phyloP scores from a whole-genome alignment of 371 early-diverging fungal genomes.

The Chytridiales sp. region DNA sequence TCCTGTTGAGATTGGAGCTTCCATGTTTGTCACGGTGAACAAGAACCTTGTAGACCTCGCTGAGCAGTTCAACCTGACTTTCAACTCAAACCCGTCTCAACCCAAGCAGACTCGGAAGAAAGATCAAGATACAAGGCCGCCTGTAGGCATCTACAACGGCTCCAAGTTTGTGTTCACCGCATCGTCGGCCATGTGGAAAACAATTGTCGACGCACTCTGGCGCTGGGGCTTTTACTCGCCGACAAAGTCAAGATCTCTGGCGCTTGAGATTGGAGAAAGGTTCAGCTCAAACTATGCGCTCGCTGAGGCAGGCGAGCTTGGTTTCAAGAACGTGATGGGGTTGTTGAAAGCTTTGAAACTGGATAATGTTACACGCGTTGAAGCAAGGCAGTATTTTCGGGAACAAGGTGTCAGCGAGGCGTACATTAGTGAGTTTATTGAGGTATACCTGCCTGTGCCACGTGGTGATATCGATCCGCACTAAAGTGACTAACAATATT shows the following conservation, averaged over 20 bases:
- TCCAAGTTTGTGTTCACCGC: slow-evolving; percentile 10
- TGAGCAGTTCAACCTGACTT: slow-evolving; percentile 5
- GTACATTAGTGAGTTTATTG: slow-evolving; percentile 23
- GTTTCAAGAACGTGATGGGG: slow-evolving; percentile 5
- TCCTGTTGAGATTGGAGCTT: slow-evolving; percentile 18
- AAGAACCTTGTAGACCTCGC: slow-evolving; percentile 12
- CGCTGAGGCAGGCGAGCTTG: neutral
- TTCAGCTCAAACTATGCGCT: slow-evolving; percentile 17
- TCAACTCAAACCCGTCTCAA: neutral
- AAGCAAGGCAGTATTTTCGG: slow-evolving; percentile 11
- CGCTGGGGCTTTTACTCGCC: slow-evolving; percentile 18
- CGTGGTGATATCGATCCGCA: no score
- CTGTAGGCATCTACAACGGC: slow-evolving; percentile 24
- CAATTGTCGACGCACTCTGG: slow-evolving; percentile 16
- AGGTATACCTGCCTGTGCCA: slow-evolving; percentile 12
- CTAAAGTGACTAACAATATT: no score
- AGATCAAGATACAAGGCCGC: no score
- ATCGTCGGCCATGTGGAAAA: slow-evolving; percentile 4
- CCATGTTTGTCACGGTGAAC: slow-evolving; percentile 17
- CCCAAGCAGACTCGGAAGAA: no score
- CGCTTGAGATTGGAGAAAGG: slow-evolving; percentile 9
- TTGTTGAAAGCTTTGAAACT: slow-evolving; percentile 6
- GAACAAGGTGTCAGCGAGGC: slow-evolving; percentile 13
- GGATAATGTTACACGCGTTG: slow-evolving; percentile 4
- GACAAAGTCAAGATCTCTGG: slow-evolving; percentile 11